Evolutionary conservation across 208 protist genomes (phyloP).

Genomic region (Leishmania martiniquensis): DNA sequence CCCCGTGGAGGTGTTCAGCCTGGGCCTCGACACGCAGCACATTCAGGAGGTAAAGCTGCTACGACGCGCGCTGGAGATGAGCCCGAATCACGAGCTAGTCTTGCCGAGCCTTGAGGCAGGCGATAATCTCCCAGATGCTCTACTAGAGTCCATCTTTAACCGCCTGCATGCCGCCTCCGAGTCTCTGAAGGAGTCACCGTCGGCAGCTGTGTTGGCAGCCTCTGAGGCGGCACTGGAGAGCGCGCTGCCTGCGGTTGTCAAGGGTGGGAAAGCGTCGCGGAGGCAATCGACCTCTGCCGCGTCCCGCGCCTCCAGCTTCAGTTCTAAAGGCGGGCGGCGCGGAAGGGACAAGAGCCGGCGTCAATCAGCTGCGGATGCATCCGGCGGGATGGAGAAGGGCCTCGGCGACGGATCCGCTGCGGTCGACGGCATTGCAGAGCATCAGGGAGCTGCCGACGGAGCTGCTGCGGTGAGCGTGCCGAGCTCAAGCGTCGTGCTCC

Average conservation of each 20-base stretch:
- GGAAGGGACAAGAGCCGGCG: slow-evolving; percentile 13
- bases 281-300: background rate
- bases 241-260: background rate
- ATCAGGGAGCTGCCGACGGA: background rate
- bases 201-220: background rate
- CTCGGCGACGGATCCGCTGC: background rate
- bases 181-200: slow-evolving; percentile 10
- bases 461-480: background rate
- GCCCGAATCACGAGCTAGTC: slow-evolving; percentile 49
- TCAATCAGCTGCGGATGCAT: background rate
- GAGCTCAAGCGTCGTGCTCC: slow-evolving; percentile 42
- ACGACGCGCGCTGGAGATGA: slow-evolving; percentile 34
- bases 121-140: slow-evolving; percentile 58
- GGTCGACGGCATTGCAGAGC: background rate
- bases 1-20: slow-evolving; percentile 90
- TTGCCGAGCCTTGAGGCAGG: slow-evolving; percentile 68
- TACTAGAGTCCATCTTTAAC: slow-evolving; percentile 75
- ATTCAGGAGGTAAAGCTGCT: slow-evolving; percentile 73
- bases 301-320: background rate
- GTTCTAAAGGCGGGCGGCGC: slow-evolving; percentile 8
- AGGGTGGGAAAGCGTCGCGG: background rate
- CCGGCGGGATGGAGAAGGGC: background rate
- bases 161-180: slow-evolving; percentile 32
- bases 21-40: slow-evolving; percentile 81
- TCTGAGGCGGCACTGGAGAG: background rate